These are phyloP conservation scores for Onygenales sp. DNA, from an alignment of 2,329 filamentous ascomycete genomes.

Conservation along the genomic window DNA sequence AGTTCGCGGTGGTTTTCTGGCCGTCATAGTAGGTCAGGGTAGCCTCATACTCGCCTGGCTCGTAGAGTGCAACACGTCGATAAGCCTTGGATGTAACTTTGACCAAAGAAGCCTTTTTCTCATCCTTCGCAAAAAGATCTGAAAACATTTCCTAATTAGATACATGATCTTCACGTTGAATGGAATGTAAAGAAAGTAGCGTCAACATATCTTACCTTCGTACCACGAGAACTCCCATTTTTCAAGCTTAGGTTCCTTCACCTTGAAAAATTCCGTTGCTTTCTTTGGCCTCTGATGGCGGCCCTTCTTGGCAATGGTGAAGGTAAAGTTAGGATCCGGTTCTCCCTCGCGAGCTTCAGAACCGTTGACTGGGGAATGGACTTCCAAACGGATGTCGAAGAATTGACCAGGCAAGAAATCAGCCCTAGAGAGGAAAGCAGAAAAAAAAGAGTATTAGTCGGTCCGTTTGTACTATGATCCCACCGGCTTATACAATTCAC, in stretches of 20 bases:
- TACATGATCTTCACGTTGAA: background rate
- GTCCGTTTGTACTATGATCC: background rate
- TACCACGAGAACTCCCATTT: slow-evolving; percentile 79
- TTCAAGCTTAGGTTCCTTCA: slow-evolving; percentile 63
- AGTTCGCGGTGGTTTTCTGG: slow-evolving; percentile 62
- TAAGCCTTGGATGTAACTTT: slow-evolving; percentile 74
- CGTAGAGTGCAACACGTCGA: slow-evolving; percentile 63
- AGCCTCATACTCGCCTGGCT: slow-evolving; percentile 70
- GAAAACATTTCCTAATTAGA: background rate
- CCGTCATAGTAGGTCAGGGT: slow-evolving; percentile 66
- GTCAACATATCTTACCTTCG: slow-evolving; percentile 43
- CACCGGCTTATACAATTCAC: background rate
- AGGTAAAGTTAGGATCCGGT: slow-evolving; percentile 61
- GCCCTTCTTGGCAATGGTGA: slow-evolving; percentile 62
- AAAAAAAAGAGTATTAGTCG: background rate
- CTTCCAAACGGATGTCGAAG: slow-evolving; percentile 75
- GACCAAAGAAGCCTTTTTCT: slow-evolving; percentile 59
- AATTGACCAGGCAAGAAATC: slow-evolving; percentile 77
- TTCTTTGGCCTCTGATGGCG: slow-evolving; percentile 33
- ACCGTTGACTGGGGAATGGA: slow-evolving; percentile 73
- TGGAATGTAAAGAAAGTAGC: background rate
- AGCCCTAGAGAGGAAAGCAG: slow-evolving; percentile 35
- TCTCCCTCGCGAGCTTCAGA: slow-evolving; percentile 65
- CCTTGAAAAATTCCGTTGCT: slow-evolving; percentile 58
- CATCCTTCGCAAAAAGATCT: slow-evolving; percentile 68